Base-by-base conservation (phyloP, 2,329 filamentous ascomycete genomes). In the Ophiostoma ulmi region DNA sequence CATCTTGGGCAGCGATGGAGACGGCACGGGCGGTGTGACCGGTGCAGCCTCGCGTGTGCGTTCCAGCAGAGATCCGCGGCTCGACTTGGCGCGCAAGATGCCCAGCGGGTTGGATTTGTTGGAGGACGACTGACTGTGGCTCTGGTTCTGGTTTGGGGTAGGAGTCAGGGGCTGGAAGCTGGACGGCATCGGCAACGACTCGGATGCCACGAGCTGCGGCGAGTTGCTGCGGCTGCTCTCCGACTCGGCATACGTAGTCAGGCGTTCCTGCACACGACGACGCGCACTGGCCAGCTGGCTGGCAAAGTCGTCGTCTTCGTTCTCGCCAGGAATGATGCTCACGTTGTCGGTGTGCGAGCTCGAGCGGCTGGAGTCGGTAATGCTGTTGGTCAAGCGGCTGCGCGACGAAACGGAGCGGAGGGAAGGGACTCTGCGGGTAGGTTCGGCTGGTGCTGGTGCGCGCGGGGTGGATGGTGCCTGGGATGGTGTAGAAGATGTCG, bases 241-340 rank as follows among this genome's bases (percentile, higher is more conserved):
- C 2, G 85, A 84, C 75, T 91, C 89, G 0, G 87, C 88, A 73
- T 89, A 90, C 0, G 86, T 90, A 8, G 88, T 91, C 64, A 94
- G 81, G 74, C 88, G 90, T 78, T 94, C 90, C 69, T 91, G 88
- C 8, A 94, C 90, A 0, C 89, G 86, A 39, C 87, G 86, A 70
- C 90, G 87, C 20, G 91, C 87, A 73, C 89, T 86, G 1, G 90
- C 91, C 55, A 94, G 84, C 75, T 93, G 90, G 69, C 85, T 87
- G 22, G 90, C 88, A 76, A 94, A 93, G 38, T 92, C 91, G 69
- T 92, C 88, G 5, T 85, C 84, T 69, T 89, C 88, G 26, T 48
- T 67, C 36, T 44, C 36, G 64, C 36, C 36, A 3, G n/a, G 36
- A 8, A 26, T 44, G 5, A 20, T 10, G 38, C 83, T 81, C 65